Conservation (phyloP, 73 alveolate species). For the Stentor roeselii region DNA sequence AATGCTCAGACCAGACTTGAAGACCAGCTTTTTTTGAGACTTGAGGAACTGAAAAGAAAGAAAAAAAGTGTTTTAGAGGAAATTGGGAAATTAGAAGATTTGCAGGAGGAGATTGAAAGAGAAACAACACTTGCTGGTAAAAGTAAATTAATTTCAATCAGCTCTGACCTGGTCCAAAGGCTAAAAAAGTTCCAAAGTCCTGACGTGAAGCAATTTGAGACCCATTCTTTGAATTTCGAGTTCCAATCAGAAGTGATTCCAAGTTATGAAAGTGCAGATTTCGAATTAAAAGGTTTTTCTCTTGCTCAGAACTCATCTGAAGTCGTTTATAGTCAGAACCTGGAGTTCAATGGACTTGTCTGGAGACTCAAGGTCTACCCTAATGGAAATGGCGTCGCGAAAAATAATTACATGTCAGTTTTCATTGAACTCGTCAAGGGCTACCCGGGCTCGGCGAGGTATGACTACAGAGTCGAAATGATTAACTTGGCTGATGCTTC, state of each 20-base stretch:
- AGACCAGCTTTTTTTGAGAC: constrained; percentile 48
- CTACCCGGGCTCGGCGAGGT: constrained; percentile 69
- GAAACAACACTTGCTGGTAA: constrained; percentile 39
- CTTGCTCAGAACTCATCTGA: constrained; percentile 48
- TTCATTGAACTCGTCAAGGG: constrained; percentile 88
- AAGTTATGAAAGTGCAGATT: constrained; percentile 69
- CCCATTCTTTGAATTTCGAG: constrained; percentile 39
- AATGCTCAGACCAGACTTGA: constrained; percentile 62
- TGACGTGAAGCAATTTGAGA: constrained; percentile 53
- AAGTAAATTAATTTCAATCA: constrained; percentile 57
- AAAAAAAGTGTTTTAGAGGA: constrained; percentile 46
- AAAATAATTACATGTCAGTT: constrained; percentile 74
- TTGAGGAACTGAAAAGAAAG: constrained; percentile 35
- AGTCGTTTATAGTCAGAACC: constrained; percentile 81
- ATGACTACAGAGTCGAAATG: constrained; percentile 93
- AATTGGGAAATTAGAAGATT: constrained; percentile 33
- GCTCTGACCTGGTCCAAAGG: constrained; percentile 48
- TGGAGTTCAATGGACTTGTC: constrained; percentile 72
- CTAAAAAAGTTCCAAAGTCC: constrained; percentile 45
- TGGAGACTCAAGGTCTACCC: constrained; percentile 96
- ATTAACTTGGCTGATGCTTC: constrained; percentile 63
- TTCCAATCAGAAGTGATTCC: constrained; percentile 86
- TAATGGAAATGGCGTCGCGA: constrained; percentile 86
- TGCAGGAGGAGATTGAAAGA: constrained; percentile 22
- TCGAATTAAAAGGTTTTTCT: constrained; percentile 67